Percentiles rank a stretch among this genome's conserved stretches.
Conservation (phyloP, 257 asterid genomes). For the Scutellaria galericulata region DNA sequence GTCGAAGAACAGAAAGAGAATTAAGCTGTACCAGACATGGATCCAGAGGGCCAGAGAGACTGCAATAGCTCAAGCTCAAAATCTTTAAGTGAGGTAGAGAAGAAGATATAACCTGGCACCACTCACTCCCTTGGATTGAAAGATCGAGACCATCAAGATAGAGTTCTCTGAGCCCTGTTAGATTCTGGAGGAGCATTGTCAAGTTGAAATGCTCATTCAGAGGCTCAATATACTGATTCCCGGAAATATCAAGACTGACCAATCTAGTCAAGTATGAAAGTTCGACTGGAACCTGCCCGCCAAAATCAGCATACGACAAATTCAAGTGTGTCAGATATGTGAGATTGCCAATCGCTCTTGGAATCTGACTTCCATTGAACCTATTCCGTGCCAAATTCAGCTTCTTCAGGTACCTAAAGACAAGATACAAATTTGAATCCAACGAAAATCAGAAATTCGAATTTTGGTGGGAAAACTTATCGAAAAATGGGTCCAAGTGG, state of each 20-base stretch:
- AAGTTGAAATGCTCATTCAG: constrained; percentile 53
- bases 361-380: constrained; percentile 44
- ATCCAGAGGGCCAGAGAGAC: constrained; percentile 49
- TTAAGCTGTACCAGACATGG: constrained; percentile 44
- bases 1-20: constrained; percentile 48
- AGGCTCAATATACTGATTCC: background rate
- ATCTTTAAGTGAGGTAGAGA: constrained; percentile 43
- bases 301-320: constrained; percentile 58
- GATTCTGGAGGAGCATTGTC: constrained; percentile 48
- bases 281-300: constrained; percentile 52
- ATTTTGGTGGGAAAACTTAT: too few species aligned
- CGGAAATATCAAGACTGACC: constrained; percentile 53
- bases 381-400: constrained; percentile 56
- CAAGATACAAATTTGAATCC: too few species aligned
- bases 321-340: constrained; percentile 50
- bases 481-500: too few species aligned
- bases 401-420: constrained; percentile 41
- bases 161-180: constrained; percentile 45
- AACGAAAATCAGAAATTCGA: too few species aligned
- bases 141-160: constrained; percentile 57
- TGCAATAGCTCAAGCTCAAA: constrained; percentile 56
- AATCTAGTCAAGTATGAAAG: constrained; percentile 42
- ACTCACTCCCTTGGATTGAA: constrained; percentile 43
- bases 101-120: constrained; percentile 48
- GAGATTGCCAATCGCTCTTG: constrained; percentile 43